Base-by-base conservation (phyloP, 768 basidiomycete genomes). In the Tylopilus sp. region DNA sequence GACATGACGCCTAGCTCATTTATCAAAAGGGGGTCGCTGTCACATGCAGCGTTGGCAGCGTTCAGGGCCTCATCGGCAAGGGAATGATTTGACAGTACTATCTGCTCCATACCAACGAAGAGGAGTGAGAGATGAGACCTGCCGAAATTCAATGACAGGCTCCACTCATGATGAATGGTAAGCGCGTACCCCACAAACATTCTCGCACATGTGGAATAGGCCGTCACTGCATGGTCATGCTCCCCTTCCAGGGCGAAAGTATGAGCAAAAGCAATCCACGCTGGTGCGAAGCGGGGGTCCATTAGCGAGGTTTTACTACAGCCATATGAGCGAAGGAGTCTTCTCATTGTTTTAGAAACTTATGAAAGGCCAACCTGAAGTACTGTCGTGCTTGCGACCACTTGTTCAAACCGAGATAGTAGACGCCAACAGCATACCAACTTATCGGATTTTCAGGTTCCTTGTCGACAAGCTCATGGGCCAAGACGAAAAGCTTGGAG, bases 351-450 rank as follows among this genome's bases (percentile, higher is more conserved):
- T 28, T 28, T 8, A 10, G 28, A 22, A n/a, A 40, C 8, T n/a
- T 31, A n/a, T 4, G 4, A 10, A 30, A n/a, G 9, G 53, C 76
- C 42, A 50, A 92, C 93, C 94, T 95, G 67, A 98, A 95, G 65
- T 95, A 98, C 57, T 95, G 85, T 59, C 95, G 75, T 3, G 95
- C 92, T 60, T 95, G 91, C 11, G 84, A 74, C 88, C 90, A 99
- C 62, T 95, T 91, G 45, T 81, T 80, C 25, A 83, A 82, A 28
- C 85, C 81, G 50, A 95, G 80, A 70, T 99, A 98, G 90, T 95
- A 99, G 20, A 98, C 83, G 0, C 95, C 97, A 21, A 98, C 97
- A 4, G 97, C 92, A 69, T 98, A 99, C 97, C 97, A 99, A 59
- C 91, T 95, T 47, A 91, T 81, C 1, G 93, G 85, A 39, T 90